Percentiles rank a stretch among this genome's conserved stretches.
Conservation (phyloP, 2,329 filamentous ascomycete species). For the Rutstroemia sp. region DNA sequence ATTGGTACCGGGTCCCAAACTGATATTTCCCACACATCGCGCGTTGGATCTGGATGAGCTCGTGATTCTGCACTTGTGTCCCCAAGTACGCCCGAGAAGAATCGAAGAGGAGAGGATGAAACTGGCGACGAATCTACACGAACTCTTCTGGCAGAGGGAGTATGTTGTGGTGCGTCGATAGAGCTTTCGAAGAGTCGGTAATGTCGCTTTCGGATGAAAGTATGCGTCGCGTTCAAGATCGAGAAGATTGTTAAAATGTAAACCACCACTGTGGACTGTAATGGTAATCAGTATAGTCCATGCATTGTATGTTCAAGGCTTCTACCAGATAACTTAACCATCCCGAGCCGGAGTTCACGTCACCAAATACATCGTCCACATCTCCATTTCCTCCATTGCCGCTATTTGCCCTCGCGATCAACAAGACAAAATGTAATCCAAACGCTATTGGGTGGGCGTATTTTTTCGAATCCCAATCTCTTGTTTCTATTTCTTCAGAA, state of each 20-base stretch:
- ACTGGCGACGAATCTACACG: conserved; percentile 78
- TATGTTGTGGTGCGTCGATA: conserved; percentile 68
- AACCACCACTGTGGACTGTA: conserved; percentile 62
- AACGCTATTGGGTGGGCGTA: conserved; percentile 72
- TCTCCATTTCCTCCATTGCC: conserved; percentile 35
- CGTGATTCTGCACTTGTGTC: conserved; percentile 69
- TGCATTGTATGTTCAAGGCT: neutral
- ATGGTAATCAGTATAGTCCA: conserved; percentile 11
- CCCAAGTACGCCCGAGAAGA: conserved; percentile 61
- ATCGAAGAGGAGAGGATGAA: conserved; percentile 69
- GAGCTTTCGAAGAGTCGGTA: conserved; percentile 88
- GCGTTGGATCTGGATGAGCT: conserved; percentile 71
- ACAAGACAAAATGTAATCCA: conserved; percentile 68
- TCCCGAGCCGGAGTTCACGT: conserved; percentile 50
- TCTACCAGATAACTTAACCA: conserved; percentile 59
- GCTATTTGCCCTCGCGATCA: conserved; percentile 77
- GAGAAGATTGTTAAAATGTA: conserved; percentile 61
- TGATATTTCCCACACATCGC: conserved; percentile 90
- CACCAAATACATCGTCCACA: conserved; percentile 79
- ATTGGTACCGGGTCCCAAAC: conserved; percentile 91
- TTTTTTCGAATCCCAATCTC: conserved; percentile 79
- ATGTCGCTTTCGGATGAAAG: conserved; percentile 71
- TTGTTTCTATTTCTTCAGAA: conserved; percentile 85
- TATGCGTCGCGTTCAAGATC: conserved; percentile 70
- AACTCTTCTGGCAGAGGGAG: conserved; percentile 82